Base-by-base conservation (phyloP, 2,329 filamentous ascomycete species). In the Ceratocystis lukuohia region DNA sequence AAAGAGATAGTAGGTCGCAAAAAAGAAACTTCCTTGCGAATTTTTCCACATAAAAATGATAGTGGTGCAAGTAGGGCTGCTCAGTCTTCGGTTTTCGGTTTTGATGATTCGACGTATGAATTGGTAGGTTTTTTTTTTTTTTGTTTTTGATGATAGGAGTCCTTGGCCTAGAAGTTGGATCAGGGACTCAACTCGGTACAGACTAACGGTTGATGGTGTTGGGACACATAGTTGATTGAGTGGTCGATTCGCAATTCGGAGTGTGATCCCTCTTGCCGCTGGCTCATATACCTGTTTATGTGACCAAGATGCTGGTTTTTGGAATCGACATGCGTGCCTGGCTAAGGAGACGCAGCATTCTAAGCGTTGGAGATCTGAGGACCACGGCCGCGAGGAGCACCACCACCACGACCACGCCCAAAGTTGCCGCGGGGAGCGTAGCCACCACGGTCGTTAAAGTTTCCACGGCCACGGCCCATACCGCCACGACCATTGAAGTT, bases 321-420 rank as follows among this genome's bases (percentile, higher is more conserved):
- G 56, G 56, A 59, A 37, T 37, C 56, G 28, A 59, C 28, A 59
- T 59, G 56, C 56, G 56, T 59, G 56, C 30, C 56, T 59, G 56
- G 30, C 56, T 59, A 59, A 59, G 56, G 56, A 33, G 28, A 59
- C 56, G 56, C 56, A 59, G 56, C 12, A 22, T 33, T 62, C 65
- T 76, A 84, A 70, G 79, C 81, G 70, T 82, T 84, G 71, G 81
- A 78, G 62, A 76, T 72, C 73, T 82, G 81, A 62, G 80, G 76
- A 69, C 88, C 86, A 70, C 88, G 84, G 67, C 84, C 83, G 68
- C 85, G 84, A 70, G 84, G 78, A 72, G 81, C 79, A 71, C 84
- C 84, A 66, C 84, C 83, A 69, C 89, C 87, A 71, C 89, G 85
- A 59, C 85, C 85, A 69, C 87, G 81, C 70, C 77, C 78, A 70